Evolutionary conservation across 176 grass and related monocot species (phyloP).

Genomic region (Canna indica): DNA sequence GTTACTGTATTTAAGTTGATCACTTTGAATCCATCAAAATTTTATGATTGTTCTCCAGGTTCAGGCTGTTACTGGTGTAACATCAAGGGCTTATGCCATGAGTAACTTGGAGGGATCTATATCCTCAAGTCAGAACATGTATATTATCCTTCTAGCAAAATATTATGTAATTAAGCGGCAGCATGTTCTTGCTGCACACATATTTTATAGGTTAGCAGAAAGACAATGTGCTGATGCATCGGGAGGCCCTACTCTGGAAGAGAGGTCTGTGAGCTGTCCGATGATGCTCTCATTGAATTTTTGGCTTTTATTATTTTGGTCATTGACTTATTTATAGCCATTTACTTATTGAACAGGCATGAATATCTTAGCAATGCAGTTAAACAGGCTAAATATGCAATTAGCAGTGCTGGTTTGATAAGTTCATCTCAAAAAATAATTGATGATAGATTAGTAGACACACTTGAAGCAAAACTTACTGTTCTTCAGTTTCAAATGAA

Average conservation of each 20-base stretch:
- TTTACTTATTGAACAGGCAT: conserved; percentile 38
- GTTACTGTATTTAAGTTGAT: no score
- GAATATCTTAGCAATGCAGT: conserved; percentile 85
- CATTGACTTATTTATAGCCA: background rate
- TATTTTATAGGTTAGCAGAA: conserved; percentile 76
- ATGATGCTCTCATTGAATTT: background rate
- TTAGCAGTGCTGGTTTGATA: conserved; percentile 30
- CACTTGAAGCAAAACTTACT: conserved; percentile 89
- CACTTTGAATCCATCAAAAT: no score
- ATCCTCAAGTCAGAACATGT: conserved; percentile 50
- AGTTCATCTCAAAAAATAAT: conserved; percentile 39
- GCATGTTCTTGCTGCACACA: conserved; percentile 72
- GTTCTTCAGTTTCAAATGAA: conserved; percentile 91
- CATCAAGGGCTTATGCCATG: conserved; percentile 22
- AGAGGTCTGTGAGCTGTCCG: conserved; percentile 40
- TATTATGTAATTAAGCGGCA: conserved; percentile 87
- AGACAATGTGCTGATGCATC: conserved; percentile 54
- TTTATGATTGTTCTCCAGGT: conserved; percentile 15
- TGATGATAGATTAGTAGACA: conserved; percentile 69
- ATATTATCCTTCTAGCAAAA: conserved; percentile 66
- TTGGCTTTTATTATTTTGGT: background rate
- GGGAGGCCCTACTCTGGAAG: conserved; percentile 60
- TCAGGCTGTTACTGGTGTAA: conserved; percentile 28
- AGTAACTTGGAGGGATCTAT: conserved; percentile 41
- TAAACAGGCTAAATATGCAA: conserved; percentile 74